Evolutionary conservation across 1,139 yeast genomes (phyloP).

Genomic region (Yamadazyma dushanensis): DNA sequence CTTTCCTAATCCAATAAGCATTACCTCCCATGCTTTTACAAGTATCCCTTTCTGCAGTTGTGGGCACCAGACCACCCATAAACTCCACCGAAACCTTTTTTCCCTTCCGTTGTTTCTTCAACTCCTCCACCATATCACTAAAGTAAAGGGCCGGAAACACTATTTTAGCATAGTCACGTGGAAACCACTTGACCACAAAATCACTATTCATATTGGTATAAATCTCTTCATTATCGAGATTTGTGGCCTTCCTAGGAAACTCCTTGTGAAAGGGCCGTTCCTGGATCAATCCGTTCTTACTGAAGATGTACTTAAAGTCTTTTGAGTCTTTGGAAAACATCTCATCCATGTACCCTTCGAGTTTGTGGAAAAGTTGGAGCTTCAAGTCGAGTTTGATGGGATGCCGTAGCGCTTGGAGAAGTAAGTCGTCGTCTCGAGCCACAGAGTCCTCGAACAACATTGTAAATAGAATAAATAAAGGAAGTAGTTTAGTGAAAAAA

Average conservation of each 20-base stretch:
- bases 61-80: constrained; percentile 35
- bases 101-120: constrained; percentile 9
- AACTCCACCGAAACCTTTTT: constrained; percentile 17
- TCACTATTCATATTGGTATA: constrained; percentile 29
- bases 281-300: constrained; percentile 22
- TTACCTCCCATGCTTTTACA: constrained; percentile 27
- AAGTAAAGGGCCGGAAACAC: constrained; percentile 28
- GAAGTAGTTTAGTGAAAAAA: background rate
- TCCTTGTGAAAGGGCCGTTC: constrained; percentile 32
- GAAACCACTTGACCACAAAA: constrained; percentile 32
- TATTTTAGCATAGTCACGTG: constrained; percentile 22
- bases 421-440: constrained; percentile 16
- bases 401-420: constrained; percentile 11
- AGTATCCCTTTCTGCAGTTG: constrained; percentile 26
- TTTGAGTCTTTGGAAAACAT: constrained; percentile 25
- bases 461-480: background rate
- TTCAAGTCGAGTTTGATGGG: constrained; percentile 4
- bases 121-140: constrained; percentile 20
- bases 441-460: constrained; percentile 17
- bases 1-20: constrained; percentile 31
- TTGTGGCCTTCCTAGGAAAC: constrained; percentile 36
- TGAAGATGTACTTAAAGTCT: constrained; percentile 16
- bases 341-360: constrained; percentile 9
- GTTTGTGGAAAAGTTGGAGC: constrained; percentile 2
- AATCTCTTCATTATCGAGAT: constrained; percentile 36